Evolutionary conservation across 441 rosid genomes (phyloP).

Genomic region (Biscutella laevigata): DNA sequence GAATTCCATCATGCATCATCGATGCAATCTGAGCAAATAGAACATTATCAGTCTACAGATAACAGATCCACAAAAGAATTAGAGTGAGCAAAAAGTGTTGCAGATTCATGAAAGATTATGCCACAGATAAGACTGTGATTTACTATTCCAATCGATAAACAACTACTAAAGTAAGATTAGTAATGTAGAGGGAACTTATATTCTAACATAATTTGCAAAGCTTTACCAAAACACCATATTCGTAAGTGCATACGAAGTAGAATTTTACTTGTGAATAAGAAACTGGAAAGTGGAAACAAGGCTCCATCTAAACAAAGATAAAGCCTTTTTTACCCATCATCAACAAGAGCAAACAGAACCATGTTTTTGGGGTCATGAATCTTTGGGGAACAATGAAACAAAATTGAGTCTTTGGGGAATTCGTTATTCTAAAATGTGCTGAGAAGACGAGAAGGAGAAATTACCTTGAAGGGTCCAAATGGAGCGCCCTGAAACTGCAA

Average conservation of each 20-base stretch:
- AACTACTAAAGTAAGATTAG: not conserved
- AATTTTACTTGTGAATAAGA: not conserved
- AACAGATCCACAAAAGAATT: not conserved
- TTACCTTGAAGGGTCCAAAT: conserved; percentile 17
- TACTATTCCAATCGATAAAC: not conserved
- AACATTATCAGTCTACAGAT: conserved; percentile 2
- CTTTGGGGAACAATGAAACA: too few species aligned
- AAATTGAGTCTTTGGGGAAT: too few species aligned
- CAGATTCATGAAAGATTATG: not conserved
- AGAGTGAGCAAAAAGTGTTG: not conserved
- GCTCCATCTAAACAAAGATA: not conserved
- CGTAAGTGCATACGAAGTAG: not conserved
- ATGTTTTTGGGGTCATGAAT: too few species aligned
- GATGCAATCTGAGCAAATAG: conserved; percentile 10
- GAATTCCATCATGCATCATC: conserved; percentile 22
- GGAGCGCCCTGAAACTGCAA: conserved; percentile 31
- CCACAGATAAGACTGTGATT: not conserved
- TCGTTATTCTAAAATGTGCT: too few species aligned
- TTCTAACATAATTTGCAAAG: not conserved
- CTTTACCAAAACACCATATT: not conserved
- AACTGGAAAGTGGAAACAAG: not conserved
- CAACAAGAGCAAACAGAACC: too few species aligned
- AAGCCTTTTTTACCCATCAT: too few species aligned
- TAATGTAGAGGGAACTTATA: not conserved
- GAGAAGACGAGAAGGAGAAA: not conserved